Conservation (phyloP, 352 stramenopile genomes). For the Phytophthora uliginosa region DNA sequence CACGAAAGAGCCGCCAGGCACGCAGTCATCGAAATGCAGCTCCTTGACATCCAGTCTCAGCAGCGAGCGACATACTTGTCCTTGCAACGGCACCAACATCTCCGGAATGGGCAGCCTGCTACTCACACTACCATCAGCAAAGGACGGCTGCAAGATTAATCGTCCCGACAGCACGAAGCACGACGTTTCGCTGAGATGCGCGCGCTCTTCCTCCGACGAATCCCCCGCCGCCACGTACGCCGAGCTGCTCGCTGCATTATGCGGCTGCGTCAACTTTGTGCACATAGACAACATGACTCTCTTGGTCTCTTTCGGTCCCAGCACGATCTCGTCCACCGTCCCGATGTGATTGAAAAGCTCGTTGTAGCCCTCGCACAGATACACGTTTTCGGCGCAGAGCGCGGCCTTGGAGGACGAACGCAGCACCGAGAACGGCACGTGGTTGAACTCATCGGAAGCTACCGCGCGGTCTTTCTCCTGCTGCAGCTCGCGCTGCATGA, state of each 20-base stretch:
- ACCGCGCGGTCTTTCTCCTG: constrained; percentile 37
- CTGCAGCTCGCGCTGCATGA: constrained; percentile 55
- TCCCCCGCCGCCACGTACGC: constrained; percentile 50
- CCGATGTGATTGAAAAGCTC: constrained; percentile 92
- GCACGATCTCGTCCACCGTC: constrained; percentile 63
- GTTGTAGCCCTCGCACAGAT: constrained; percentile 90
- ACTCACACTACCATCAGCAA: constrained; percentile 35
- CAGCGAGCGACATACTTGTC: constrained; percentile 85
- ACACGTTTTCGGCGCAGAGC: constrained; percentile 82
- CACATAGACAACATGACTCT: constrained; percentile 82
- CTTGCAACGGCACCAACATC: constrained; percentile 82
- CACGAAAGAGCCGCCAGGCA: constrained; percentile 88
- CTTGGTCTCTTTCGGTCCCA: constrained; percentile 78
- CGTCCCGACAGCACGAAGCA: constrained; percentile 78
- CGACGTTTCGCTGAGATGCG: constrained; percentile 87
- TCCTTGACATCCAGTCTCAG: constrained; percentile 90
- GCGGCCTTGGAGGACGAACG: constrained; percentile 74
- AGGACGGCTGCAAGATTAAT: constrained; percentile 64
- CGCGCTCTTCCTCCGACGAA: constrained; percentile 87
- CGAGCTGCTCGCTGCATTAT: constrained; percentile 21
- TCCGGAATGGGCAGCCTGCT: constrained; percentile 55
- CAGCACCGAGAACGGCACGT: constrained; percentile 78
- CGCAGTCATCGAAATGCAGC: constrained; percentile 91
- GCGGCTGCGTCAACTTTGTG: constrained; percentile 59
- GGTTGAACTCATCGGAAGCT: constrained; percentile 76